Conservation (phyloP, 1,284 basidiomycete species). For the Trametes versicolor region DNA sequence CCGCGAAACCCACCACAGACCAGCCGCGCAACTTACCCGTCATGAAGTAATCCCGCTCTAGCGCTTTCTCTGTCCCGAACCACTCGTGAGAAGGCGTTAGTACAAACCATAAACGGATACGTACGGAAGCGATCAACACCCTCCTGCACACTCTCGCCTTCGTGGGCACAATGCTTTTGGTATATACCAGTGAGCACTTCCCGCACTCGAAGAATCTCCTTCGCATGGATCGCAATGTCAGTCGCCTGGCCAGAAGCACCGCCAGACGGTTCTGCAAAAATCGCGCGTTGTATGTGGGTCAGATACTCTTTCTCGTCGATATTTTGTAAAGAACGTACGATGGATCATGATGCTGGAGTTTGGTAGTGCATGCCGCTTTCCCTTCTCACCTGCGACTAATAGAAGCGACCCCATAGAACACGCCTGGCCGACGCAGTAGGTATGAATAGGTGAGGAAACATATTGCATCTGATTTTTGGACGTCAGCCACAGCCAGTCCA, state of each 20-base stretch:
- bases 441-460: constrained; percentile 92
- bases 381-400: constrained; percentile 86
- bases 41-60: constrained; percentile 96
- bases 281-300: constrained; percentile 6
- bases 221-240: constrained; percentile 94
- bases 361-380: constrained; percentile 89
- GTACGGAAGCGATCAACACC: constrained; percentile 83
- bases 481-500: constrained; percentile 4
- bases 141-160: constrained; percentile 69
- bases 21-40: constrained; percentile 61
- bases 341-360: constrained; percentile 98
- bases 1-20: not conserved
- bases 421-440: constrained; percentile 93
- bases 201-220: constrained; percentile 90
- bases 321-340: constrained; percentile 63
- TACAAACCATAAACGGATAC: constrained; percentile 38
- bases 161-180: constrained; percentile 77
- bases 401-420: constrained; percentile 94
- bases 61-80: constrained; percentile 70
- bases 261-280: constrained; percentile 84
- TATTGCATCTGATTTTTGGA: constrained; percentile 80
- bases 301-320: constrained; percentile 24
- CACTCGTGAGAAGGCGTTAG: constrained; percentile 13
- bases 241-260: constrained; percentile 93
- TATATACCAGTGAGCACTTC: constrained; percentile 87